phyloP scores from a whole-genome alignment of 1,139 yeast genomes.

The Blastobotrys serpentis region DNA sequence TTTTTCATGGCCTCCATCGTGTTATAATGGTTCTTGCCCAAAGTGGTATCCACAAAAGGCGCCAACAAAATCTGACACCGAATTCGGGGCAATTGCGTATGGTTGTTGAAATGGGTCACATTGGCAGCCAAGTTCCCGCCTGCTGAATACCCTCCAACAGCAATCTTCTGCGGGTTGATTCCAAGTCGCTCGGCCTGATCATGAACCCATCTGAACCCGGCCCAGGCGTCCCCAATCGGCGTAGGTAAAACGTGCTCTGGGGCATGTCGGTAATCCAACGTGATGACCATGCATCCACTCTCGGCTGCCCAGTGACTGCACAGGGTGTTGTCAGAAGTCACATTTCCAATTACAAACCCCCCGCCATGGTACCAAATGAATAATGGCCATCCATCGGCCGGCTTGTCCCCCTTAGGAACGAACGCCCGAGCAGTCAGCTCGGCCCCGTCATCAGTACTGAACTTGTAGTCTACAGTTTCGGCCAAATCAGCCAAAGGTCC shows the following conservation, averaged over 20 bases:
- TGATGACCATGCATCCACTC: constrained; percentile 16
- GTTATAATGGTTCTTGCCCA: background rate
- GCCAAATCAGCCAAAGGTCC: background rate
- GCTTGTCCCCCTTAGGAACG: constrained; percentile 12
- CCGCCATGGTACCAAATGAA: constrained; percentile 17
- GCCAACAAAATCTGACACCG: constrained; percentile 46
- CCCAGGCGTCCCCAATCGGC: constrained; percentile 48
- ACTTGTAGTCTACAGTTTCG: background rate
- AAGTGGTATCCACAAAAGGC: constrained; percentile 31
- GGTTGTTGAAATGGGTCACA: constrained; percentile 11
- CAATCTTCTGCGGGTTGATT: constrained; percentile 39
- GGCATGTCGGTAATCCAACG: constrained; percentile 46
- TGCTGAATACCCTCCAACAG: constrained; percentile 47
- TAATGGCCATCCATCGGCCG: constrained; percentile 18
- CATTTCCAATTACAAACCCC: constrained; percentile 16
- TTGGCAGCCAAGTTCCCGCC: constrained; percentile 46
- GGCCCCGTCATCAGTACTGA: background rate
- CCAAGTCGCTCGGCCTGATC: constrained; percentile 30
- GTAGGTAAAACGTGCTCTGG: constrained; percentile 53
- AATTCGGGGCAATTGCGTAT: constrained; percentile 38
- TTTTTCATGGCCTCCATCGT: constrained; percentile 1
- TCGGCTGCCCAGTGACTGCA: constrained; percentile 13
- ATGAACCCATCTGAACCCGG: constrained; percentile 32
- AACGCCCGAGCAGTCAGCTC: constrained; percentile 8
- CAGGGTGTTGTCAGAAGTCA: constrained; percentile 11